Evolutionary conservation across 2,329 filamentous ascomycete genomes (phyloP).

Genomic region (Tolypocladium paradoxum): DNA sequence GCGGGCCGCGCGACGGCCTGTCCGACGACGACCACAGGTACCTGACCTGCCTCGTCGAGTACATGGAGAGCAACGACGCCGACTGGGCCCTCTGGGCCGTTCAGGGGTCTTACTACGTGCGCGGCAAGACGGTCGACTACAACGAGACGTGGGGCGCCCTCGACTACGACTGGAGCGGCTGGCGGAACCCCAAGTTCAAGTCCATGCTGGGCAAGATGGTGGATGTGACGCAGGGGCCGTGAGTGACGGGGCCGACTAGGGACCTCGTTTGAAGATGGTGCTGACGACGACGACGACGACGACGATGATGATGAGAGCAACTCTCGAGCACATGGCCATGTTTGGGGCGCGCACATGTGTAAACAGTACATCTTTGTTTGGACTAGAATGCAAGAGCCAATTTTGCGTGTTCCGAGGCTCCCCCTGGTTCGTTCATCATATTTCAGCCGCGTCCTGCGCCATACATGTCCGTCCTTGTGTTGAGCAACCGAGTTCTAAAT

Average conservation of each 20-base stretch:
- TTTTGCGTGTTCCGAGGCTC: background rate
- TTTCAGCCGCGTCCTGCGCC: background rate
- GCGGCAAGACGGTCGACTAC: constrained; percentile 35
- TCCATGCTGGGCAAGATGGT: constrained; percentile 27
- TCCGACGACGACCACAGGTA: constrained; percentile 34
- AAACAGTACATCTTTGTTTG: background rate
- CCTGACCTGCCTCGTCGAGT: constrained; percentile 39
- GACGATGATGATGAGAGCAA: background rate
- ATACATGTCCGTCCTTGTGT: background rate
- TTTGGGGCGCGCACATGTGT: background rate
- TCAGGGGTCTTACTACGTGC: constrained; percentile 47
- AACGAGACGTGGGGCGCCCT: constrained; percentile 44
- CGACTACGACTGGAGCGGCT: constrained; percentile 28
- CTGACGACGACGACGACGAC: background rate
- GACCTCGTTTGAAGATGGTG: background rate
- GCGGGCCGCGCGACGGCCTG: constrained; percentile 30
- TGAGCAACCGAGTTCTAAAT: background rate
- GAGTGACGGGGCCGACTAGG: background rate
- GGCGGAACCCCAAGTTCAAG: constrained; percentile 26
- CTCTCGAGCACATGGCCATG: background rate
- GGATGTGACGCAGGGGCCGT: constrained; percentile 25
- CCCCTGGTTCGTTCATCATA: background rate
- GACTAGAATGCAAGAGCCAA: background rate
- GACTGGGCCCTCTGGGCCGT: constrained; percentile 51
- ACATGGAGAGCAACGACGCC: constrained; percentile 43